Base-by-base conservation (phyloP, 306 rosid genomes). In the Begonia masoniana region DNA sequence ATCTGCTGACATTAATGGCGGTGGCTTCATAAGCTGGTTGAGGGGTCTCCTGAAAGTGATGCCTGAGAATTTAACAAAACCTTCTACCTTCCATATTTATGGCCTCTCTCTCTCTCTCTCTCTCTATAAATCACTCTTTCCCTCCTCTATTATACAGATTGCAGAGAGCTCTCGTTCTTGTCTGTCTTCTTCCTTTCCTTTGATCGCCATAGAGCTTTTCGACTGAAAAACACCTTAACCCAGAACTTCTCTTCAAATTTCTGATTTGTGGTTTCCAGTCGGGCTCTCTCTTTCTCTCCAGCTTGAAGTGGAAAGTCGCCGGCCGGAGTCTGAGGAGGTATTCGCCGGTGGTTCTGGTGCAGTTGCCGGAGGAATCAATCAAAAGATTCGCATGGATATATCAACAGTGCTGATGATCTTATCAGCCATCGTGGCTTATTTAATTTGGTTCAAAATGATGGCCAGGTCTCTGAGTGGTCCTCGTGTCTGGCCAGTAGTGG, bases 401-500 rank as follows among this genome's bases (percentile, higher is more conserved):
- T 62, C 74, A 36, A 75, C 76, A 60, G 91, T 59, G 31, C 48
- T 76, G 6, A 67, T 75, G 47, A n/a, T 81, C 64, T 43, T 79
- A 66, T 64, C 82, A 0, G 82, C 79, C 0, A 42, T 65, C 3
- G 82, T 71, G 9, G 85, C 78, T 13, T 89, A 89, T 55, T 65
- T 85, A 26, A 13, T 71, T 47, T 89, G 97, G 97, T 85, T 85
- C 67, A 46, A 55, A 24, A 35, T 69, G 61, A 48, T 78, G 51
- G 13, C 69, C 0, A 71, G 87, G 12, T 54, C 82, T 0, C 62
- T 89, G 46, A 78, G 10, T 10, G 95, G 97, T 50, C 97, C 97
- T 52, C 94, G 83, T 73, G 85, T 89, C 46, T 89, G 97, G 97
- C 97, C 95, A 0, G 21, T 89, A 55, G 10, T 89, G 49, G 97